Evolutionary conservation across 2,329 filamentous ascomycete genomes (phyloP), one percentile per base, ranked within the genome.

Genomic region (Podosphaera aphanis): DNA sequence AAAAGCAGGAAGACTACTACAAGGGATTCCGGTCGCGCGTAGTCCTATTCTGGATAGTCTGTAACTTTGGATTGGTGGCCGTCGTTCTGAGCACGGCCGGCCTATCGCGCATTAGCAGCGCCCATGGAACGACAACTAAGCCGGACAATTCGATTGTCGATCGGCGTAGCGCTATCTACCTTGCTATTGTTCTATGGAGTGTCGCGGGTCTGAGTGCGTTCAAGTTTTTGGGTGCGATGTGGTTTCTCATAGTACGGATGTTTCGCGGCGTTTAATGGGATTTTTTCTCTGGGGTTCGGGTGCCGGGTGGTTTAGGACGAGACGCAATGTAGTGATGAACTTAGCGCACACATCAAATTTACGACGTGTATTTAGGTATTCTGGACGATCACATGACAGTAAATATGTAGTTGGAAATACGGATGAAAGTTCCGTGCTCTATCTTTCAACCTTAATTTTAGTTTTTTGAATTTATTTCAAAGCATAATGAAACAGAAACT

Each of bases 1-100:
- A 94, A 59, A 83, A 81, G 58, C 88, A 98, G 62, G 84, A 94
- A 67, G 90, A 98, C 61, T 98, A 95, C 64, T 98, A 98, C 71
- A 85, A 86, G 56, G 90, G 86, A 52, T 93, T 98, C 61, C 76
- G 90, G 50, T 92, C 83, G 18, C 75, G 83, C 23, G 86, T 94
- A 53, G 90, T 98, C 25, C 67, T 95, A 44, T 76, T 81, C 52
- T 98, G 90, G 90, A 93, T 98, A 71, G 83, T 95, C 56, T 85
- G 78, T 58, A 98, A 98, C 62, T 82, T 98, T 60, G 85, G 75
- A 0, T 74, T 98, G 5, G 77, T 75, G 0, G 88, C 88, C 0
- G 70, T 92, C 1, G 88, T 98, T 6, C 67, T 98, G 52, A 86
- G 81, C 58, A 78, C 83, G 1, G 88, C 81, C 20, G 88, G 90